phyloP scores from a whole-genome alignment of 2,329 filamentous ascomycete species.

The Calonectria ilicicola region DNA sequence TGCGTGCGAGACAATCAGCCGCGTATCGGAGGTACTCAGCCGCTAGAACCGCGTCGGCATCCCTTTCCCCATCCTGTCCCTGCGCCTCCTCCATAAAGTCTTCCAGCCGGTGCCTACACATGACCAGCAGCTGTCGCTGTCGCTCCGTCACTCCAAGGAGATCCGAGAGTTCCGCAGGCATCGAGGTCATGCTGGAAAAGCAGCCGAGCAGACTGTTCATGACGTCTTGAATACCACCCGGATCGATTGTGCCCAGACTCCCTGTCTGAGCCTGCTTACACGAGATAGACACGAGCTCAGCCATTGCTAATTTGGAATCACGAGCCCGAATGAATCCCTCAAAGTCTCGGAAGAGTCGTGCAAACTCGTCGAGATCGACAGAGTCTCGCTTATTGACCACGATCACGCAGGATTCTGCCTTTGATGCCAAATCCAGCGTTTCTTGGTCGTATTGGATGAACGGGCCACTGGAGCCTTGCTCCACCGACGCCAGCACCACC shows the following conservation, averaged over 20 bases:
- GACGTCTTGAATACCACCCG: conserved; percentile 76
- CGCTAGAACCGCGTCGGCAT: conserved; percentile 87
- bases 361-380: conserved; percentile 50
- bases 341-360: conserved; percentile 56
- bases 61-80: conserved; percentile 51
- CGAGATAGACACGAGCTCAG: conserved; percentile 69
- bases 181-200: conserved; percentile 78
- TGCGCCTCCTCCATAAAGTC: conserved; percentile 75
- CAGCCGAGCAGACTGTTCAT: conserved; percentile 73
- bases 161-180: conserved; percentile 81
- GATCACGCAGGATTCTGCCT: conserved; percentile 62
- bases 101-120: conserved; percentile 78
- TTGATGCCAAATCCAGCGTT: conserved; percentile 64
- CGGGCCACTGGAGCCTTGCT: conserved; percentile 55
- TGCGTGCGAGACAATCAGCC: conserved; percentile 82
- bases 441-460: conserved; percentile 66
- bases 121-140: conserved; percentile 82
- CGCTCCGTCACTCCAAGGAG: conserved; percentile 91
- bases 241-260: conserved; percentile 52
- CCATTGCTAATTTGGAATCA: conserved; percentile 47
- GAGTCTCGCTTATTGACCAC: conserved; percentile 74
- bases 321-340: conserved; percentile 30
- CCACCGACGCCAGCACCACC: conserved; percentile 82
- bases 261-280: conserved; percentile 71
- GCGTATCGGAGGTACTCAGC: conserved; percentile 89